Percentiles rank a stretch among this genome's conserved stretches.
Conservation (phyloP, 805 yeast genomes). For the Wickerhamiella brachini region DNA sequence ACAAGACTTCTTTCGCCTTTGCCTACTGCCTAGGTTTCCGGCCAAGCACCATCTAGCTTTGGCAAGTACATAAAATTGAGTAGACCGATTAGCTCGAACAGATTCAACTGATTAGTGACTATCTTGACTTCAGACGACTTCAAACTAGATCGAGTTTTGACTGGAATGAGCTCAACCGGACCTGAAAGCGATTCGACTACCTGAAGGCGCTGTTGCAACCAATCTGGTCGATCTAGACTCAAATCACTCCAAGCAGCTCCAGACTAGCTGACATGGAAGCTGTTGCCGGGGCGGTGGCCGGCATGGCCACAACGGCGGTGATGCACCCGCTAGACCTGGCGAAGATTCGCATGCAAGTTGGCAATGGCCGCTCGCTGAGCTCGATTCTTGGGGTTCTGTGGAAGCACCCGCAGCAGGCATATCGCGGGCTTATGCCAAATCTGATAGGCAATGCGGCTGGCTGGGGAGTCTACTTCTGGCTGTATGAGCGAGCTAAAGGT, state of each 20-base stretch:
- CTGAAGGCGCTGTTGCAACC: too few species aligned
- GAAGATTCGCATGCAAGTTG: slow-evolving; percentile 70
- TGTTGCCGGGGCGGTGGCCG: slow-evolving; percentile 26
- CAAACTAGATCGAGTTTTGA: background rate
- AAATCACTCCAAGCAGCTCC: too few species aligned
- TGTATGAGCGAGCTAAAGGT: slow-evolving; percentile 50
- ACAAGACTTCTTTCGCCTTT: slow-evolving; percentile 56
- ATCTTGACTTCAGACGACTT: too few species aligned
- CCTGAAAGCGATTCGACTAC: too few species aligned
- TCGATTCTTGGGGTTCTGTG: slow-evolving; percentile 4
- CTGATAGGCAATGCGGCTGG: slow-evolving; percentile 71
- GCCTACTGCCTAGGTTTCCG: slow-evolving; percentile 44
- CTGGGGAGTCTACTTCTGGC: slow-evolving; percentile 78
- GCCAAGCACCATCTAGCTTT: background rate
- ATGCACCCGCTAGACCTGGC: slow-evolving; percentile 85
- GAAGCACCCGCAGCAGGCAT: slow-evolving; percentile 25
- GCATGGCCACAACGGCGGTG: slow-evolving; percentile 59
- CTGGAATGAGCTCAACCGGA: background rate
- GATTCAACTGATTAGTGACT: too few species aligned
- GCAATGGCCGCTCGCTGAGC: slow-evolving; percentile 15
- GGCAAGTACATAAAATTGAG: background rate
- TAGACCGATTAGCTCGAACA: too few species aligned
- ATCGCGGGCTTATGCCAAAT: slow-evolving; percentile 73
- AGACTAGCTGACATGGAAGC: background rate
- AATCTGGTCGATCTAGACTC: too few species aligned